phyloP scores from a whole-genome alignment of 208 protist genomes.

The Leishmania tarentolae region DNA sequence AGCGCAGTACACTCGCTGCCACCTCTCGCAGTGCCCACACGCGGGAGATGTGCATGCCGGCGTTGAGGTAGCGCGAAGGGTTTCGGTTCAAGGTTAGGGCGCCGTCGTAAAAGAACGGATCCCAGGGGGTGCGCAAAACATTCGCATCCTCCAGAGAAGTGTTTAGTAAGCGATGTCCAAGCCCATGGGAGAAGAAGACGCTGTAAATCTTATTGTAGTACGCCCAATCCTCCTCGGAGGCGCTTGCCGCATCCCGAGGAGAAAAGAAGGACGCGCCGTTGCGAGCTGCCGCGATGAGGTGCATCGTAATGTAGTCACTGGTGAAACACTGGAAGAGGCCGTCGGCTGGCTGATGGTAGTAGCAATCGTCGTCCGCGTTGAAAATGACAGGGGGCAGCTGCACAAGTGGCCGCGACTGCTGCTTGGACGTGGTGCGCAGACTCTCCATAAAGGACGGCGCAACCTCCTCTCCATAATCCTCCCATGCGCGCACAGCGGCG shows the following conservation, averaged over 20 bases:
- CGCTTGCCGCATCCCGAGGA: background rate
- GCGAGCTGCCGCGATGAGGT: conserved; percentile 8
- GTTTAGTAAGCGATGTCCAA: background rate
- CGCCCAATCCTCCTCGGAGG: background rate
- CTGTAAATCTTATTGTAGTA: background rate
- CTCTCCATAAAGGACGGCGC: conserved; percentile 21
- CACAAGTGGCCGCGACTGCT: conserved; percentile 1
- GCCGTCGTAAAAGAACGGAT: conserved; percentile 15
- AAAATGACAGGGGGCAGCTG: conserved; percentile 38
- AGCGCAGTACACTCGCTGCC: background rate
- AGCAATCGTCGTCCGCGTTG: conserved; percentile 33
- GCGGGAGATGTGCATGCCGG: conserved; percentile 25
- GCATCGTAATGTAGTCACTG: conserved; percentile 12
- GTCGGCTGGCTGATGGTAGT: conserved; percentile 11
- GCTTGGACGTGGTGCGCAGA: background rate
- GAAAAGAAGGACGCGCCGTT: conserved; percentile 7
- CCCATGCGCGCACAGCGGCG: conserved; percentile 43
- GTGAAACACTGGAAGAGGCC: conserved; percentile 9
- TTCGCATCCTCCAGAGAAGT: background rate
- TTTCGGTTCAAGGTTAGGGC: conserved; percentile 9
- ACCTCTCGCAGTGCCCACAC: conserved; percentile 31
- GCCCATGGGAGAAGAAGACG: conserved; percentile 5
- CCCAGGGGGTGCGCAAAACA: background rate
- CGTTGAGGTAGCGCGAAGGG: conserved; percentile 27
- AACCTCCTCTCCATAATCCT: conserved; percentile 37